Conservation (phyloP, 2,329 filamentous ascomycete genomes). For the Teratosphaeria zuluensis region DNA sequence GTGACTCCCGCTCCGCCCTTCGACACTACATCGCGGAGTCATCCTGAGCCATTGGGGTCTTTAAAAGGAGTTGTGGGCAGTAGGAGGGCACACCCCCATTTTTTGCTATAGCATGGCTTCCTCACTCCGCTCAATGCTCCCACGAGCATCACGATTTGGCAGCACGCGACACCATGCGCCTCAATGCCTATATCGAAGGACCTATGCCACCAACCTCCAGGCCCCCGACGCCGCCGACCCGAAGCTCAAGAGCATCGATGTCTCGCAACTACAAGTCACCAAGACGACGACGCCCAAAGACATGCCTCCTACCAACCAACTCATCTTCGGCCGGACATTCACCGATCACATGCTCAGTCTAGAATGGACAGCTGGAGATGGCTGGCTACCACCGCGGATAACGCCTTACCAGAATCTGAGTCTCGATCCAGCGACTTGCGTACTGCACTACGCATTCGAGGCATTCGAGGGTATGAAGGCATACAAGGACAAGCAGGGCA, state of each 20-base stretch:
- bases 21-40: not conserved
- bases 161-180: not conserved
- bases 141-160: not conserved
- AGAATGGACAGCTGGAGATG: constrained; percentile 79
- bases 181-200: constrained; percentile 1
- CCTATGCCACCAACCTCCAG: constrained; percentile 20
- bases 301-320: constrained; percentile 63
- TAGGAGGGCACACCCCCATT: not conserved
- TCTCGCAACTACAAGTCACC: constrained; percentile 64
- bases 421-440: constrained; percentile 89
- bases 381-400: constrained; percentile 77
- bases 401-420: constrained; percentile 94
- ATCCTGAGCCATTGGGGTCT: not conserved
- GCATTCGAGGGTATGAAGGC: constrained; percentile 99
- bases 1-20: not conserved
- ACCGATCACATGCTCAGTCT: constrained; percentile 97
- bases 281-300: constrained; percentile 67
- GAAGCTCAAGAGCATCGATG: constrained; percentile 61
- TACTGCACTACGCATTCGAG: constrained; percentile 97
- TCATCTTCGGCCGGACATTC: constrained; percentile 85
- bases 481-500: constrained; percentile 75
- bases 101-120: constrained; percentile 5
- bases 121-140: constrained; percentile 6
- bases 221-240: constrained; percentile 38
- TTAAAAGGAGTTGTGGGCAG: not conserved